A percentile compares a stretch with the other conserved stretches of the same genome.
Evolutionary conservation across 2,329 filamentous ascomycete genomes (phyloP).

Genomic region (Lasiodiplodia sp.): DNA sequence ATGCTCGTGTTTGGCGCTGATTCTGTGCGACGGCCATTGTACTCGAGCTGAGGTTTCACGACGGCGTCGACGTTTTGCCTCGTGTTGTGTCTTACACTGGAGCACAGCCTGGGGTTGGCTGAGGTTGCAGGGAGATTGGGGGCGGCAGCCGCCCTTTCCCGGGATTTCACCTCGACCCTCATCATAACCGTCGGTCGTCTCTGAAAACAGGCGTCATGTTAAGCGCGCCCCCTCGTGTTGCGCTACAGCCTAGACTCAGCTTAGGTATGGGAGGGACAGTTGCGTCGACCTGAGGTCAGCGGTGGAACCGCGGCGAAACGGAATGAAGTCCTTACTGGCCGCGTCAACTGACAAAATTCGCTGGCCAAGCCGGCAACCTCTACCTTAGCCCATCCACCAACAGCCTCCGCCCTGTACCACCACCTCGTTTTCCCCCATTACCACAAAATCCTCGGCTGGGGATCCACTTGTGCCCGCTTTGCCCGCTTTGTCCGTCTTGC

Average conservation of each 20-base stretch:
- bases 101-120: no score
- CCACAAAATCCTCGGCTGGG: not conserved
- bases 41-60: not conserved
- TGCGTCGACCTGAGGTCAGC: not conserved
- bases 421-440: not conserved
- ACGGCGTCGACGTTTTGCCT: not conserved
- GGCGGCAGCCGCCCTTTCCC: no score
- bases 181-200: not conserved
- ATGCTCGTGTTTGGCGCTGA: not conserved
- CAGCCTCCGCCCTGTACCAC: conserved; percentile 4
- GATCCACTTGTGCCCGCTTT: not conserved
- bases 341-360: not conserved
- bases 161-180: not conserved
- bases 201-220: not conserved
- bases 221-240: not conserved
- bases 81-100: not conserved
- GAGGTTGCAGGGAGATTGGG: not conserved
- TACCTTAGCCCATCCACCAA: not conserved
- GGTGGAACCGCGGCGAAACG: not conserved
- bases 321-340: not conserved
- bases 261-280: not conserved
- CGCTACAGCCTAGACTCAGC: not conserved
- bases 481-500: not conserved
- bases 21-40: not conserved
- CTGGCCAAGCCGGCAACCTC: not conserved